Evolutionary conservation across 306 rosid genomes (phyloP), one percentile per base, ranked within the genome.

Genomic region (Sindora glabra): DNA sequence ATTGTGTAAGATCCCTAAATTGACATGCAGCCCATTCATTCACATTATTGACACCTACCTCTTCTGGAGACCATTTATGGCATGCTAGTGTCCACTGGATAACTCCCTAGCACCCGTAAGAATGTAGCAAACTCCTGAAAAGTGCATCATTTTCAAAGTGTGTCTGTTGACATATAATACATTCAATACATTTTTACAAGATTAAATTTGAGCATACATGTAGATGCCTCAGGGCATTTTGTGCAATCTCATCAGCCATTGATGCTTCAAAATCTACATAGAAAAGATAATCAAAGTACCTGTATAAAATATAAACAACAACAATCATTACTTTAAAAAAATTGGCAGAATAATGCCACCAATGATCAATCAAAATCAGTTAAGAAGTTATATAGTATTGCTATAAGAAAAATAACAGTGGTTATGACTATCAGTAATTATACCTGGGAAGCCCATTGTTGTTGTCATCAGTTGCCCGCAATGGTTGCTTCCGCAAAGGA

Each of bases 261-360:
- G 99, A 92, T 34, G 95, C 90, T 74, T 92, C 99, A 68, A 86
- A 86, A 77, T 92, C 99, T 71, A 86, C 94, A 74, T 89, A 92
- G 69, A 92, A 92, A 67, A 82, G 90, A 75, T 89, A 92, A 77
- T 84, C 99, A 39, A 92, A 92, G 74, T 80, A 82, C 70, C 99
- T 89, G 74, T n/a, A 34, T 19, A 72, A n/a, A 56, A 65, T 23
- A 55, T 56, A 21, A 71, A 53, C 39, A 64, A 53, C 33, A 68
- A 45, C 22, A 65, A 46, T 62, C 37, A 53, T 42, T 48, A 32
- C 49, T 25, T 22, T 49, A 14, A 18, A 17, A 62, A 49, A 50
- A 45, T 69, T 39, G 15, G 29, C 10, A 50, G 29, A 53, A 62
- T 38, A 64, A 56, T 15, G 47, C 57, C 17, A 29, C 5, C 16